phyloP scores from a whole-genome alignment of 345 rosid species.

The Rhodamnia argentea region DNA sequence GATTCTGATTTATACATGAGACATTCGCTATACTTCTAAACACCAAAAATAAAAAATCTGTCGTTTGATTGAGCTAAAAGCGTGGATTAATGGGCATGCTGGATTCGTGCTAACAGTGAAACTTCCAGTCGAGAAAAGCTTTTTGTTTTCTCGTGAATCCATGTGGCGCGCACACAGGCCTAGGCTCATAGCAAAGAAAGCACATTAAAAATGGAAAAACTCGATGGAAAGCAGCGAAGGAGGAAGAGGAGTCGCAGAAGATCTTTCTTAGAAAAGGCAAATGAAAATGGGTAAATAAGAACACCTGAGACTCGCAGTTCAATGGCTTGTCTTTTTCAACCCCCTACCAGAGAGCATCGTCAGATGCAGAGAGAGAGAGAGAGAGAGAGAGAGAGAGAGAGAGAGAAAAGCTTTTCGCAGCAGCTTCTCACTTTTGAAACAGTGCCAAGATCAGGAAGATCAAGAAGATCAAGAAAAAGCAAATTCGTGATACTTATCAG shows the following conservation, averaged over 20 bases:
- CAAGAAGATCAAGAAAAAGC: background rate
- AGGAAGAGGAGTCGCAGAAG: background rate
- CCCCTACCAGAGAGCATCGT: background rate
- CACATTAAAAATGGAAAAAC: background rate
- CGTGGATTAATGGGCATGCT: background rate
- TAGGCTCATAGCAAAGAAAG: background rate
- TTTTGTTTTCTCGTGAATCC: background rate
- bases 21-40: background rate
- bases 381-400: background rate
- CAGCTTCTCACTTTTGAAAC: background rate
- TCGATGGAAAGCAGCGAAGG: background rate
- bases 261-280: background rate
- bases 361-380: background rate
- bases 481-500: background rate
- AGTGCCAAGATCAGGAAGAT: background rate
- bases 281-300: background rate
- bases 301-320: slow-evolving; percentile 1
- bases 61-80: background rate
- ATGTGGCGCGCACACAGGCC: background rate
- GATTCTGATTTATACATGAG: background rate
- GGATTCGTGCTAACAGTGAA: background rate
- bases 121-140: background rate
- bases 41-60: background rate
- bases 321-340: background rate
- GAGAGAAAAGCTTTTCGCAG: background rate